phyloP scores from a whole-genome alignment of 768 basidiomycete genomes.

The Vararia minispora region DNA sequence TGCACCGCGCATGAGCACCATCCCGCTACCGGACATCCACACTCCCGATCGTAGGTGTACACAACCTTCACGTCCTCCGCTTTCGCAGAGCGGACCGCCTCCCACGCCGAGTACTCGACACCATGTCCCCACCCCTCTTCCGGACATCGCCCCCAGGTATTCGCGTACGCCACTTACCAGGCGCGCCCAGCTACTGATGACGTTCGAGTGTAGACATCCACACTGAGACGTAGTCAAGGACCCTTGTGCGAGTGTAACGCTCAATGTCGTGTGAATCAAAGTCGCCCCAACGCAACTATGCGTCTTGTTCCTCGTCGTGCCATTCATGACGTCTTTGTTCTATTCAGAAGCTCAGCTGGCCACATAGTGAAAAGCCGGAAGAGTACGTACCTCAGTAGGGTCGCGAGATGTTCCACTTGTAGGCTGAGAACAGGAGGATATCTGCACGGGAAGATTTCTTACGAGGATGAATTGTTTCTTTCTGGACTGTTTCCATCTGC shows the following conservation, averaged over 20 bases:
- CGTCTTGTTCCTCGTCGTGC: slow-evolving; percentile 94
- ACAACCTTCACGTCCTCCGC: too few relatives aligned
- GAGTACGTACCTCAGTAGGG: slow-evolving; percentile 74
- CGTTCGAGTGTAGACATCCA: too few relatives aligned
- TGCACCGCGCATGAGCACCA: too few relatives aligned
- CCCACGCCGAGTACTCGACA: too few relatives aligned
- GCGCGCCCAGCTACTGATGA: too few relatives aligned
- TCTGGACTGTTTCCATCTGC: slow-evolving; percentile 97
- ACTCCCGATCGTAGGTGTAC: too few relatives aligned
- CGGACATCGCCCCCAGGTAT: too few relatives aligned
- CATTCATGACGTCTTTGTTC: slow-evolving; percentile 90
- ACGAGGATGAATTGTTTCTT: slow-evolving; percentile 97
- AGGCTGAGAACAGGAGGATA: slow-evolving; percentile 92
- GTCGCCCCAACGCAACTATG: slow-evolving; percentile 91
- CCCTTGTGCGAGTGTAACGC: slow-evolving; percentile 94
- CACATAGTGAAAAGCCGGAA: background rate
- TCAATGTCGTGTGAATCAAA: slow-evolving; percentile 98
- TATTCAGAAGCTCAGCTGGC: slow-evolving; percentile 20
- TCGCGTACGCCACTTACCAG: too few relatives aligned
- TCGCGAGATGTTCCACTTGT: slow-evolving; percentile 95
- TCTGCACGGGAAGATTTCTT: slow-evolving; percentile 98
- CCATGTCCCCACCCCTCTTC: too few relatives aligned
- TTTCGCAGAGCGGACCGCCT: too few relatives aligned
- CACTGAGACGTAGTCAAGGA: slow-evolving; percentile 97
- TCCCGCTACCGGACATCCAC: too few relatives aligned